Evolutionary conservation across 1,139 yeast species (phyloP).

Genomic region (Taphrina communis): DNA sequence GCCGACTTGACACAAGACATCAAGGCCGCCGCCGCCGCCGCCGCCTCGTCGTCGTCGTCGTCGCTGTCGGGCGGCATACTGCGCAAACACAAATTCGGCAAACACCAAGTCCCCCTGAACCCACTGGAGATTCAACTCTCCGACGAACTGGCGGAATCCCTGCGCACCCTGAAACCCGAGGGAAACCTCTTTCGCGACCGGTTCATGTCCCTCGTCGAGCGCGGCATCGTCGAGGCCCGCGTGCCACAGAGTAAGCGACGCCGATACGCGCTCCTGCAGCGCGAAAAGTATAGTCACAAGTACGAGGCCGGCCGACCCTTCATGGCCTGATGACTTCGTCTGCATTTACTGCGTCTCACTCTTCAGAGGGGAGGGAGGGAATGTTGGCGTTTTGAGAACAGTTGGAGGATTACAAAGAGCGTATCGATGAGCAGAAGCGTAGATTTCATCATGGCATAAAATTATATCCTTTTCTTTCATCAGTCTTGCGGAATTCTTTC

Average conservation of each 20-base stretch:
- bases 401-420: background rate
- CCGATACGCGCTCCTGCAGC: constrained; percentile 69
- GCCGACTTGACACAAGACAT: constrained; percentile 12
- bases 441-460: background rate
- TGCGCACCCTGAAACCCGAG: constrained; percentile 81
- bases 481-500: background rate
- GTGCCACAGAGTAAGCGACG: constrained; percentile 71
- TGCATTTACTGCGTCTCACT: background rate
- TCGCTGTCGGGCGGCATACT: background rate
- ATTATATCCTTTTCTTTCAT: background rate
- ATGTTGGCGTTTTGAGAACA: background rate
- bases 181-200: constrained; percentile 85
- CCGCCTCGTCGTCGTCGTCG: no score
- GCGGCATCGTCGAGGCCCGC: constrained; percentile 86
- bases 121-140: constrained; percentile 86
- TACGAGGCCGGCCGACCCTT: constrained; percentile 22
- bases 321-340: constrained; percentile 6
- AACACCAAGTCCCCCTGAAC: constrained; percentile 64
- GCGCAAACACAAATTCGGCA: constrained; percentile 55
- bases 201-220: constrained; percentile 77
- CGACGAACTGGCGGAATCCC: constrained; percentile 83
- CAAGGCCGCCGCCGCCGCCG: constrained; percentile 14
- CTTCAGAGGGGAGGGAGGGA: background rate
- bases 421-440: constrained; percentile 9
- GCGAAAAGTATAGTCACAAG: constrained; percentile 84